Evolutionary conservation across 192 early-diverging fungal species (phyloP), one percentile per base, ranked within the genome.

Genomic region (Rhizophagus sp.): DNA sequence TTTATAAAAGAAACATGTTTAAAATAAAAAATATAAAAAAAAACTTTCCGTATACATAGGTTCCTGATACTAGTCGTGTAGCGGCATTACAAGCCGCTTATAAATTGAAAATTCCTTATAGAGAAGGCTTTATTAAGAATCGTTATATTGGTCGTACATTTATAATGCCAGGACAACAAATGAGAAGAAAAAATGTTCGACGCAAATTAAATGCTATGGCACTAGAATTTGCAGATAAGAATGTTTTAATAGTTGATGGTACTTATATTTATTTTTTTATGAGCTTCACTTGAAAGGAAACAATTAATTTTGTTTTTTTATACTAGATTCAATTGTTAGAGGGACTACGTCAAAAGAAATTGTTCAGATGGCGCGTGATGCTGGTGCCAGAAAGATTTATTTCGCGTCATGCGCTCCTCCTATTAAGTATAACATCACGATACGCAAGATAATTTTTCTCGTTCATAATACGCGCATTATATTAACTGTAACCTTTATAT

Each of bases 71-170:
- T 25, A 95, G 93, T 85, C 92, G 98, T 80, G 94, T 94, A 1
- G 94, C 97, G 19, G 98, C 97, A 50, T 85, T 99, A 82, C 96
- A 99, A 87, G 89, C 93, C 3, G 94, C 97, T 34, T 92, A 95
- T 80, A 92, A 94, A 83, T 86, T 99, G 73, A 93, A 95, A 70
- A 91, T 96, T 72, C 83, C 92, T 65, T 99, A 97, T 84, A 95
- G 98, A 77, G 98, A 99, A 92, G 98, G 98, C 7, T 99, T 99
- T 85, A 96, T 97, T 88, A 99, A 99, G 89, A 99, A 99, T 91
- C 87, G 97, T 79, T 99, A 99, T 83, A 91, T 99, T 88, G 98
- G 97, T 22, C 92, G 98, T 79, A 99, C 98, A 24, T 99, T 99
- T 81, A 99, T 99, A 80, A 99, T 99, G 98, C 97, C 98, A 34